These are phyloP conservation scores for Linnemannia schmuckeri DNA, from an alignment of 192 early-diverging fungal species.

Conservation along the genomic window DNA sequence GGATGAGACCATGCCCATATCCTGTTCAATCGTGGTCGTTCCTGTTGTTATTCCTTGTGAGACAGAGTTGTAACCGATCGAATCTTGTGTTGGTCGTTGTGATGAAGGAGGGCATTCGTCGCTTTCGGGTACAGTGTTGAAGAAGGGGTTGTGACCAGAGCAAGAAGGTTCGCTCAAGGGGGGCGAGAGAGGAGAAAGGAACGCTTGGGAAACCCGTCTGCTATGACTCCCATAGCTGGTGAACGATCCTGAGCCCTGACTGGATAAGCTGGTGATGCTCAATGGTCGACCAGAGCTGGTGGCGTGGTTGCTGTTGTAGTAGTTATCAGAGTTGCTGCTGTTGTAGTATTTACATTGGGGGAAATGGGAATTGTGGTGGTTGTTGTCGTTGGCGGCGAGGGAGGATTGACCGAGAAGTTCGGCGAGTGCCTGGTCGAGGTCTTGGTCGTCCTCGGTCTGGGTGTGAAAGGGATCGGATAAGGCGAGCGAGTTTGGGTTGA, in stretches of 20 bases:
- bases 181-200: slow-evolving; percentile 44
- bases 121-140: slow-evolving; percentile 20
- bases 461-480: slow-evolving; percentile 3
- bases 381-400: background rate
- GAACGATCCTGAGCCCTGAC: slow-evolving; percentile 34
- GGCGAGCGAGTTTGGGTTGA: slow-evolving; percentile 37
- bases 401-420: slow-evolving; percentile 37
- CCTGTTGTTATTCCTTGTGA: background rate
- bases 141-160: slow-evolving; percentile 26
- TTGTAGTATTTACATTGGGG: slow-evolving; percentile 11
- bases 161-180: slow-evolving; percentile 27
- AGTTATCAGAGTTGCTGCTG: background rate
- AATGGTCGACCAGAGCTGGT: slow-evolving; percentile 18
- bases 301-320: slow-evolving; percentile 4
- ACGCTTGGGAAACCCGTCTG: slow-evolving; percentile 45
- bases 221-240: slow-evolving; percentile 36
- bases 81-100: background rate
- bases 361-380: background rate
- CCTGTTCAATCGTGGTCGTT: background rate
- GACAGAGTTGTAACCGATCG: background rate
- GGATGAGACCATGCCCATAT: slow-evolving; percentile 16
- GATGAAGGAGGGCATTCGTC: slow-evolving; percentile 1
- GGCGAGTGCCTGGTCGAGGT: slow-evolving; percentile 38
- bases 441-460: slow-evolving; percentile 22
- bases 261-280: slow-evolving; percentile 46